A percentile compares a stretch with the other conserved stretches of the same genome.
Evolutionary conservation across 306 rosid genomes (phyloP).

Genomic region (Dicorynia guianensis): DNA sequence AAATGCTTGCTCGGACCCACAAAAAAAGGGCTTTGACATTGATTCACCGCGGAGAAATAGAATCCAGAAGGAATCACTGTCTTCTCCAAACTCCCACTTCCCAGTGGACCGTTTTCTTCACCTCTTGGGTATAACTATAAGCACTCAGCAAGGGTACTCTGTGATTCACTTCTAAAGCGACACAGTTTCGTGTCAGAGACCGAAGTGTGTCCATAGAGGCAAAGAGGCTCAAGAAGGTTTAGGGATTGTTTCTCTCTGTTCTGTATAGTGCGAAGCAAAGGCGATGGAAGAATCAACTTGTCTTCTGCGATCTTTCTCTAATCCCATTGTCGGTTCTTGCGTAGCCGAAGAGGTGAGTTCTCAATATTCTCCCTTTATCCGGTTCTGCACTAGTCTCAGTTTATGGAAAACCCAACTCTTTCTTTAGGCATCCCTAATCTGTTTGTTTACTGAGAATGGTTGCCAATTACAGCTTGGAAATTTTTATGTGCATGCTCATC

Average conservation of each 20-base stretch:
- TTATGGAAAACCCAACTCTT: neutral
- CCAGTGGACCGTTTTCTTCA: neutral
- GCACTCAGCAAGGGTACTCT: neutral
- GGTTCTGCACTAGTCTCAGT: neutral
- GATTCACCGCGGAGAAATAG: constrained; percentile 3
- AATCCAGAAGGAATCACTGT: neutral
- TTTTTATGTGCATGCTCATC: no score
- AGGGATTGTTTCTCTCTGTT: no score
- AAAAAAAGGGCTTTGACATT: neutral
- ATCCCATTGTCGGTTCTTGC: constrained; percentile 54
- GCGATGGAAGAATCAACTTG: constrained; percentile 68
- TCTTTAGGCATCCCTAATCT: neutral
- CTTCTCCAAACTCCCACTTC: neutral
- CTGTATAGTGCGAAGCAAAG: neutral
- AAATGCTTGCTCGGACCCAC: constrained; percentile 15
- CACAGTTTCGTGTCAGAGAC: neutral
- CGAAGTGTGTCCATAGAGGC: constrained; percentile 24
- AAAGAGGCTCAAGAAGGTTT: no score
- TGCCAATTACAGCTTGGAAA: no score
- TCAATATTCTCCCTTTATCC: no score
- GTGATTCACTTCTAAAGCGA: constrained; percentile 39
- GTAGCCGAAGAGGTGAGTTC: constrained; percentile 60
- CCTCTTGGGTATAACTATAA: neutral
- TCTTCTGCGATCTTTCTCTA: constrained; percentile 69
- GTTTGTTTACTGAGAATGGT: no score